Evolutionary conservation across 805 yeast species (phyloP), one percentile per base, ranked within the genome.

Genomic region (Cyberlindnera misumaiensis): DNA sequence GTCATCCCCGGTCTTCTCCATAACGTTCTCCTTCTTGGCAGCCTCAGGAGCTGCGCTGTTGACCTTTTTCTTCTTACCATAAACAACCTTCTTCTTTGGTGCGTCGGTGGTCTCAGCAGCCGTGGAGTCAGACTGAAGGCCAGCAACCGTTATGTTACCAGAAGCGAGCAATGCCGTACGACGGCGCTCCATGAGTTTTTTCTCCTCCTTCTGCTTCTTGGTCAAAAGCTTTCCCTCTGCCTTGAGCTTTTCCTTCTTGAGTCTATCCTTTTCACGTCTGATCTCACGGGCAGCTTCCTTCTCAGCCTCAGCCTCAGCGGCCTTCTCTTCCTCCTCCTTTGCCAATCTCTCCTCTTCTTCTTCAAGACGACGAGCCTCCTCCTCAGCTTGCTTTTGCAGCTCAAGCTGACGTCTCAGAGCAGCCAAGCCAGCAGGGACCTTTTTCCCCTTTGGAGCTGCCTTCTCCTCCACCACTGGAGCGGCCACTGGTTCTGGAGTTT

Each of bases 211-310:
- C 71, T 93, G 98, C 59, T 89, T 90, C 69, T 86, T 93, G 43
- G 96, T 84, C 58, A 93, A 67, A 39, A 81, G 78, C 59, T 93
- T 93, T 56, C 99, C 99, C 65, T 90, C 97, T 27, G 96, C 93
- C 65, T 85, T 86, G 60, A 93, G 77, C 65, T 86, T 90, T 55
- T 93, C 98, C 49, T 76, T 82, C 70, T 83, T 88, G 43, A 74
- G 73, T 64, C 74, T 83, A 55, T 90, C 97, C 59, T 77, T 84
- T 63, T 93, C 98, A 55, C 80, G 86, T 75, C 84, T 90, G 11
- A 69, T 71, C 29, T 66, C 72, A 51, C 64, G 69, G 40, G 72
- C 75, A 28, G 75, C 78, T 49, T 75, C 89, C 41, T 68, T 69
- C 39, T 66, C 75, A 17, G 56, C 59, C 38, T 63, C 72, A 39